Conservation (phyloP, 2,329 filamentous ascomycete species). For the Capronia epimyces region DNA sequence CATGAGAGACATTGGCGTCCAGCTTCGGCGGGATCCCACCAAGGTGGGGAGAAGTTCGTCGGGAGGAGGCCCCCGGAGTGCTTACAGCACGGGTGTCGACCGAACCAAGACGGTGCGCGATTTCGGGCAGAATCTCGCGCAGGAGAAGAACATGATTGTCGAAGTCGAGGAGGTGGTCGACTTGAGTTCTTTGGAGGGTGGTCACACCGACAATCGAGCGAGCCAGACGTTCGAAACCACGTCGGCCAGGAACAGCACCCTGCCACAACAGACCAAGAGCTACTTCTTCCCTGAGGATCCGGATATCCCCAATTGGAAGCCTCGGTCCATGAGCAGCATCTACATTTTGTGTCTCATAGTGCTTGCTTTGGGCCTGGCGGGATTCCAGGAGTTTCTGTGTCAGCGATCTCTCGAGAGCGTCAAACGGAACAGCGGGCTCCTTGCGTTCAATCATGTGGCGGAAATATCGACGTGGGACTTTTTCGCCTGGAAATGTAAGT, state of each 20-base stretch:
- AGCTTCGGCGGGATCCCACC: conserved; percentile 25
- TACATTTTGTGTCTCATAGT: conserved; percentile 34
- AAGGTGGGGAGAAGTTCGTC: conserved; percentile 12
- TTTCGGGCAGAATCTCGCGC: conserved; percentile 40
- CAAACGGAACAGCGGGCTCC: conserved; percentile 34
- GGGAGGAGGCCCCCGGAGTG: neutral
- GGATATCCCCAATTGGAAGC: conserved; percentile 36
- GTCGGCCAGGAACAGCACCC: conserved; percentile 11
- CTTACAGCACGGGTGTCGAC: conserved; percentile 13
- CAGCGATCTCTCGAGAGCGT: conserved; percentile 35
- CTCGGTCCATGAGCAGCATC: conserved; percentile 32
- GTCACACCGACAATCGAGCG: conserved; percentile 12
- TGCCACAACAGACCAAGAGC: conserved; percentile 31
- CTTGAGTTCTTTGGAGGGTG: conserved; percentile 39
- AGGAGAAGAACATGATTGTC: conserved; percentile 42
- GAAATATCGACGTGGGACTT: conserved; percentile 32
- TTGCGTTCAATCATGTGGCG: conserved; percentile 31
- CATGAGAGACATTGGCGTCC: conserved; percentile 26
- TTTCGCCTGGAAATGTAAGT: conserved; percentile 36
- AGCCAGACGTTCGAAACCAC: conserved; percentile 13
- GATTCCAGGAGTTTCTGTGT: conserved; percentile 34
- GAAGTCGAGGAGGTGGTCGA: conserved; percentile 42
- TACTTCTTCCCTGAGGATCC: conserved; percentile 35
- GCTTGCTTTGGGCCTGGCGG: conserved; percentile 32
- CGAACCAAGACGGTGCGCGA: conserved; percentile 31